Evolutionary conservation across 257 asterid species (phyloP).

Genomic region (Penstemon eatonii): DNA sequence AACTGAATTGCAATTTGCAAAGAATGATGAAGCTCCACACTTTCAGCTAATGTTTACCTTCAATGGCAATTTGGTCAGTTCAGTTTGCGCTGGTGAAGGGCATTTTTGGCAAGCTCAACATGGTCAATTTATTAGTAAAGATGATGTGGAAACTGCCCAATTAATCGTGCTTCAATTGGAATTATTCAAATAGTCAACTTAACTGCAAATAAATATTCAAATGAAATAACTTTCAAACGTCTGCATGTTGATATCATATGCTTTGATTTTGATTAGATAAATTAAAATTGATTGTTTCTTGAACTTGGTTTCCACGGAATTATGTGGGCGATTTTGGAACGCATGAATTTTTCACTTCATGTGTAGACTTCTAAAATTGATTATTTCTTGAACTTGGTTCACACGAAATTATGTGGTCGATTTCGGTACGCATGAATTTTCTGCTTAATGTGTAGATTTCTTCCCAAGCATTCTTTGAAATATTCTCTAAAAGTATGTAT

Average conservation of each 20-base stretch:
- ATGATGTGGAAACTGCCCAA: conserved; percentile 1
- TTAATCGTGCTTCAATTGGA: background rate
- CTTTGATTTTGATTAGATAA: background rate
- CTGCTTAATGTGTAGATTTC: too few species aligned
- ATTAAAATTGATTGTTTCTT: background rate
- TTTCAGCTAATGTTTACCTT: background rate
- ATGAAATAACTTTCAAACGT: background rate
- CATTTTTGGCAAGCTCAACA: conserved; percentile 12
- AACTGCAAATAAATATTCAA: conserved; percentile 8
- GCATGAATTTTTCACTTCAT: too few species aligned
- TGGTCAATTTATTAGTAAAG: background rate
- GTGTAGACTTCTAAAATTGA: too few species aligned
- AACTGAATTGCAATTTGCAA: conserved; percentile 15
- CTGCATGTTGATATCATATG: conserved; percentile 3
- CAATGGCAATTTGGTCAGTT: conserved; percentile 32
- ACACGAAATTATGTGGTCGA: too few species aligned
- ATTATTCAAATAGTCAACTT: background rate
- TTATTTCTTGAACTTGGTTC: too few species aligned
- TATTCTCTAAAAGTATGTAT: too few species aligned
- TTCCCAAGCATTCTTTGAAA: too few species aligned
- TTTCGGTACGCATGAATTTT: too few species aligned
- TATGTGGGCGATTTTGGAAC: too few species aligned
- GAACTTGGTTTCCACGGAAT: too few species aligned
- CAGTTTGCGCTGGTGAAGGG: conserved; percentile 22
- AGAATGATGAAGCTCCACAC: background rate